Conservation (phyloP, 148 eudicot genomes). For the Vaccinium corymbosum region DNA sequence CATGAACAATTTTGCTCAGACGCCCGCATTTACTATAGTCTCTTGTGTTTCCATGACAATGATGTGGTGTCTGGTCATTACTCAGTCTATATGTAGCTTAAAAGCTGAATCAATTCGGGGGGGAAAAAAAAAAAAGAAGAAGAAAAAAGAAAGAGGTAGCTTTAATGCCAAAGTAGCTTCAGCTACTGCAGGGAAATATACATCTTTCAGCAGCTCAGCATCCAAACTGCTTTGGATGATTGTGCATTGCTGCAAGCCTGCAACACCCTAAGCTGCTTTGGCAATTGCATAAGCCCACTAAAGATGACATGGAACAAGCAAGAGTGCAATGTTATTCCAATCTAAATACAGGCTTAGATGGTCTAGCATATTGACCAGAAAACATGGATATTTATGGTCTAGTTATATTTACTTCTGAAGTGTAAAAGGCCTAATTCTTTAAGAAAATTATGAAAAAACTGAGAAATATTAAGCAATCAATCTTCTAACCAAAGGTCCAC, state of each 20-base stretch:
- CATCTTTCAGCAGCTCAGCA: conserved; percentile 3
- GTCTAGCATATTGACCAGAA: neutral
- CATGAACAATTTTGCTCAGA: neutral
- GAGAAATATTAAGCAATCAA: neutral
- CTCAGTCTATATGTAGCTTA: neutral
- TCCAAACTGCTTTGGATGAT: neutral
- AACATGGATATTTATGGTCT: neutral
- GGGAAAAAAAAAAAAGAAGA: neutral
- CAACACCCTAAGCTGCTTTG: neutral
- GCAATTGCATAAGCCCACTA: neutral
- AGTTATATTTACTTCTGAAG: neutral
- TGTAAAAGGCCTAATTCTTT: neutral
- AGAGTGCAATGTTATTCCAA: neutral
- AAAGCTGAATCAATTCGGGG: no score
- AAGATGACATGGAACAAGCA: neutral
- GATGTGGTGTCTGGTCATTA: neutral
- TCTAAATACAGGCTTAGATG: neutral
- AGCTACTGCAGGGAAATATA: neutral
- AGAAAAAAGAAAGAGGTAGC: neutral
- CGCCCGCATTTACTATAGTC: neutral
- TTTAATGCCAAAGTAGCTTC: neutral
- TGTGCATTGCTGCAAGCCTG: neutral
- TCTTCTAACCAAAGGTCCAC: neutral
- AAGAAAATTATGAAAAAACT: neutral
- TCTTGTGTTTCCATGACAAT: neutral